Base-by-base conservation (phyloP, 345 rosid species). In the Camelina laxa region DNA sequence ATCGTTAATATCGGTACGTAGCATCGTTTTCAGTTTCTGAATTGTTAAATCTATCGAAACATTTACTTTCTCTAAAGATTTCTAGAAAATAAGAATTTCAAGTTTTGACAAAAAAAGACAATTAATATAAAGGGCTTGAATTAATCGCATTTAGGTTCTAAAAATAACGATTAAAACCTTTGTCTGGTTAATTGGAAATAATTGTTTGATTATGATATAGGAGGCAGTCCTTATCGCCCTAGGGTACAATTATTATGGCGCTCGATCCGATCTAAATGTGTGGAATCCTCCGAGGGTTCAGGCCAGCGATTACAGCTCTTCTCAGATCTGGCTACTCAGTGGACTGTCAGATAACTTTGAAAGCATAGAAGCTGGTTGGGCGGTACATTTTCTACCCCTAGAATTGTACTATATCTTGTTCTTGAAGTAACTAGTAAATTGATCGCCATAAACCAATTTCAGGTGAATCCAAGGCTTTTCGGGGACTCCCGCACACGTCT, bases 321-420 rank as follows among this genome's bases (percentile, higher is more conserved):
- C 68, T 4, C 92, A 83, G 60, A 79, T 85, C 16, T 88, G 92
- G 90, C 58, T 85, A 3, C 45, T 76, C 42, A 73, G 15, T 55
- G 85, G 86, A 22, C 75, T 74, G 0, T 71, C 80, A 0, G 39
- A 67, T 47, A 11, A 6, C 42, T 77, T 70, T 33, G 86, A 88
- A 41, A 77, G 75, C 60, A 11, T 85, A 1, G 90, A 86, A 82
- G 63, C 83, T 4, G 85, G 90, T 75, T 88, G 93, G 93, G 8
- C 49, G 81, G 89, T 83, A 57, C 12, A 12, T 10, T 57, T 58
- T 4, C 5, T 41, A 24, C 4, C 16, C 56, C 19, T 21, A 60
- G 2, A 49, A 35, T 7, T 33, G 15, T 42, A 13, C 2, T 39
- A 10, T 51, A 53, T 6, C 15, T 48, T 63, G 9, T 4, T 1